Base-by-base conservation (phyloP, 306 rosid species). In the Prunus davidiana region DNA sequence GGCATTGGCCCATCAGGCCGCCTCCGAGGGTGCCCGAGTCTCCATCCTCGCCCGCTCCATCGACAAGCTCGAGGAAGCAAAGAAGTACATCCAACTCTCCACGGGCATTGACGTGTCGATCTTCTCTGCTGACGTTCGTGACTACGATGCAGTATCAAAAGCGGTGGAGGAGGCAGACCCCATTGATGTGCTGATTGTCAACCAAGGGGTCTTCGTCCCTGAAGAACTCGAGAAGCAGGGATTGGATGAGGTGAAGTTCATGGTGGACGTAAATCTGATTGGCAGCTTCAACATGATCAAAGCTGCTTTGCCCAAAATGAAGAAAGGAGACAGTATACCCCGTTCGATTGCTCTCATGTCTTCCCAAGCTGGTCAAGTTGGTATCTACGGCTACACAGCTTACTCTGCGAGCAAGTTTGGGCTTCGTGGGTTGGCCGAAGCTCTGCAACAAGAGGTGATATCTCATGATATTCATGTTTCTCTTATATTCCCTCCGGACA, bases 301-400 rank as follows among this genome's bases (percentile, higher is more conserved):
- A 62, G 98, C 97, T 15, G 98, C 88, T 51, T 58, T 93, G 68
- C 98, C 97, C 0, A 75, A 70, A 2, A 91, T 93, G 90, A 93
- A 80, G 84, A 67, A 80, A 14, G 66, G 98, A 76, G 77, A 89
- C 28, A 71, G 87, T 6, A 84, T 83, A 12, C 94, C 98, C 4
- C 87, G 80, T 52, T 93, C 97, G 0, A 90, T 93, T 61, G 93
- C 97, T 65, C 80, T 93, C 32, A 86, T 90, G 83, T 91, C 97
- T 2, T 93, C 98, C 7, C 98, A 93, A 79, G 98, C 97, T 12
- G 98, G 96, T 80, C 98, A 93, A 96, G 98, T 90, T 64, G 98
- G 98, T 11, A 84, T 94, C 73, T 94, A 87, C 74, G 97, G 98
- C 19, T 94, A 94, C 77, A 88, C 89, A 8, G 98, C 96, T 24